Percentiles rank a stretch among this genome's conserved stretches.
Evolutionary conservation across 2,329 filamentous ascomycete genomes (phyloP).

Genomic region (Raffaelea arxii): DNA sequence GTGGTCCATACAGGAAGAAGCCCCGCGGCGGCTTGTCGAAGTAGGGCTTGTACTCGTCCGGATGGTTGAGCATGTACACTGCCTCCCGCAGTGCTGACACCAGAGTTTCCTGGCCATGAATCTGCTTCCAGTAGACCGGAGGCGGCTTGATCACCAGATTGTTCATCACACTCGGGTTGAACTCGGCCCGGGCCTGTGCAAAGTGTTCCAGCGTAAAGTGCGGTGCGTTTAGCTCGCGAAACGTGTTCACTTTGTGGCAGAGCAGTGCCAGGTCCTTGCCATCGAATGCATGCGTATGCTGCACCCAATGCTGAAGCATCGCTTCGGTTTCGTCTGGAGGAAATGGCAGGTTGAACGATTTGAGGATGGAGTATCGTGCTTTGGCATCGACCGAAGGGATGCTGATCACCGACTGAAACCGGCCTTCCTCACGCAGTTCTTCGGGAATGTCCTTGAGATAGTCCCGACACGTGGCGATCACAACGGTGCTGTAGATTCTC

Average conservation of each 20-base stretch:
- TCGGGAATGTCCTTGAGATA: conserved; percentile 64
- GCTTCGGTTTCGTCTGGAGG: conserved; percentile 37
- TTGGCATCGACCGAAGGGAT: conserved; percentile 66
- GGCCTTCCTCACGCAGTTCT: conserved; percentile 52
- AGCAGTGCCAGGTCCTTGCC: conserved; percentile 47
- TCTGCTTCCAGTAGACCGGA: conserved; percentile 76
- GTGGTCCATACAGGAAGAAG: conserved; percentile 81
- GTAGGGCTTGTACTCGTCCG: conserved; percentile 21
- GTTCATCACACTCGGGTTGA: conserved; percentile 78
- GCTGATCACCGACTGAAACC: conserved; percentile 59
- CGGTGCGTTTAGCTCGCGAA: background rate
- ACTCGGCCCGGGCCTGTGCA: conserved; percentile 52
- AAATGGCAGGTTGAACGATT: conserved; percentile 41
- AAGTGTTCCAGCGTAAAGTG: conserved; percentile 40
- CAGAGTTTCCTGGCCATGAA: conserved; percentile 72
- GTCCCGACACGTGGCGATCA: conserved; percentile 64
- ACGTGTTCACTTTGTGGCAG: background rate
- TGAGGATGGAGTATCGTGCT: conserved; percentile 65
- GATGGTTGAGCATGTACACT: conserved; percentile 26
- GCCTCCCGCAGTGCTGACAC: conserved; percentile 51
- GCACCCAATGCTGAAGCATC: conserved; percentile 51
- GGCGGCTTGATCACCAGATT: conserved; percentile 84
- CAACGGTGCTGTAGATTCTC: conserved; percentile 29
- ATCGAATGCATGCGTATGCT: conserved; percentile 80
- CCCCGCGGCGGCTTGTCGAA: conserved; percentile 53